Base-by-base conservation (phyloP, 1,284 basidiomycete genomes). In the Wolfiporia cocos region DNA sequence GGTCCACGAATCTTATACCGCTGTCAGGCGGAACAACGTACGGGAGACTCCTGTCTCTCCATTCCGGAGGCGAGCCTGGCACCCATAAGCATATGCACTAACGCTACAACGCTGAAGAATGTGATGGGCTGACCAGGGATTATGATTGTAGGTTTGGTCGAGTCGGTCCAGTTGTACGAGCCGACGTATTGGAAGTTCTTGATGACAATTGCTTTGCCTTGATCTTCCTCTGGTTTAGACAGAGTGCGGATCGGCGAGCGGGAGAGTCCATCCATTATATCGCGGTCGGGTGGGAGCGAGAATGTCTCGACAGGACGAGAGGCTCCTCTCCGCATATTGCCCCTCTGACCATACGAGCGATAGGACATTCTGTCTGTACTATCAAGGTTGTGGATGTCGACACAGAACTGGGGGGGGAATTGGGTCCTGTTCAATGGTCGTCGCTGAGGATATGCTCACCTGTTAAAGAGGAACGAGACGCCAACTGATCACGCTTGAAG, bases 91-190 rank as follows among this genome's bases (percentile, higher is more conserved):
- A 19, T 5, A 5, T 37, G 3, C 4, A 22, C 4, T n/a, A 19
- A 4, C 5, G 28, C 30, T 17, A 21, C 10, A 15, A 30, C 22
- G 4, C 26, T 26, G 24, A 38, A 17, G 17, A 19, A n/a, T n/a
- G 18, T 29, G 22, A 33, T 14, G 9, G 14, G 41, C 61, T 31
- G 51, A 73, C 78, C 76, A 43, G 78, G 78, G n/a, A 79, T 72
- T 18, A 76, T 62, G 36, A 81, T 76, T 0, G 73, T 74, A 0
- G 76, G 71, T 5, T 60, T 51, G 0, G 35, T n/a, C 43, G 49
- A 36, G 45, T 70, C 64, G 14, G 63, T 49, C 76, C 77, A 79
- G 44, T 72, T 75, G 55, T 78, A 81, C 1, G 78, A 78, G 3
- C 72, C 73, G 39, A 77, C 59, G 40, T 67, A 72, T 17, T 67